Evolutionary conservation across 148 eudicot species (phyloP).

Genomic region (Beta vulgaris): DNA sequence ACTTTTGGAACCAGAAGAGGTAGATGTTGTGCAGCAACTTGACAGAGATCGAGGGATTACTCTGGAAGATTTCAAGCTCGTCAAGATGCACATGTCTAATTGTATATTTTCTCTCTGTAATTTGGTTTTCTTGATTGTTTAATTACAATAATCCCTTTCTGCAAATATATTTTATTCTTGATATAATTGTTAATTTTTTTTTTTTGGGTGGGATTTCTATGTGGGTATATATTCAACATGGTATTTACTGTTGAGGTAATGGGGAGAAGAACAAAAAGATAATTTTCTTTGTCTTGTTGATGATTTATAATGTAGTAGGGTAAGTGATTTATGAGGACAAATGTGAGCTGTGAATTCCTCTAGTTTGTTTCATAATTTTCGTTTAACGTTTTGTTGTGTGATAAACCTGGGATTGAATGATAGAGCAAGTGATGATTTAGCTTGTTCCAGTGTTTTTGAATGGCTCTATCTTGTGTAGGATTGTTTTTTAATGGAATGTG

Average conservation of each 20-base stretch:
- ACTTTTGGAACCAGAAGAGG: slow-evolving; percentile 79
- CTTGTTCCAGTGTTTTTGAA: too few species aligned
- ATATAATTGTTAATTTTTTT: too few species aligned
- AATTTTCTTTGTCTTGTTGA: too few species aligned
- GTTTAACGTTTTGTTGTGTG: background rate
- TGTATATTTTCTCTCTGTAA: slow-evolving; percentile 39
- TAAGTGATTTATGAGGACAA: background rate
- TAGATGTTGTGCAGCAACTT: slow-evolving; percentile 66
- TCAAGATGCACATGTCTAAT: slow-evolving; percentile 85
- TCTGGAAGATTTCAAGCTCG: slow-evolving; percentile 87
- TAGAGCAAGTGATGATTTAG: background rate
- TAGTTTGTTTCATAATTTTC: background rate
- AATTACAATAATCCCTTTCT: too few species aligned
- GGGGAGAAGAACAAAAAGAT: background rate
- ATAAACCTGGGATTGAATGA: too few species aligned
- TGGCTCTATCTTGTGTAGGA: background rate
- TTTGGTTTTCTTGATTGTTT: too few species aligned
- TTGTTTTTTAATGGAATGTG: background rate
- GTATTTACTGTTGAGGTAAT: too few species aligned
- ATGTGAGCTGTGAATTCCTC: background rate
- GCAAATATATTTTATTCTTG: too few species aligned
- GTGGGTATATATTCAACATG: too few species aligned
- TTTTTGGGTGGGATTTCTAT: too few species aligned
- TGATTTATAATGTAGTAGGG: background rate
- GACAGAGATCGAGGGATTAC: slow-evolving; percentile 84